Evolutionary conservation across 1,284 basidiomycete species (phyloP), one percentile per base, ranked within the genome.

Genomic region (Cutaneotrichosporon sp.): DNA sequence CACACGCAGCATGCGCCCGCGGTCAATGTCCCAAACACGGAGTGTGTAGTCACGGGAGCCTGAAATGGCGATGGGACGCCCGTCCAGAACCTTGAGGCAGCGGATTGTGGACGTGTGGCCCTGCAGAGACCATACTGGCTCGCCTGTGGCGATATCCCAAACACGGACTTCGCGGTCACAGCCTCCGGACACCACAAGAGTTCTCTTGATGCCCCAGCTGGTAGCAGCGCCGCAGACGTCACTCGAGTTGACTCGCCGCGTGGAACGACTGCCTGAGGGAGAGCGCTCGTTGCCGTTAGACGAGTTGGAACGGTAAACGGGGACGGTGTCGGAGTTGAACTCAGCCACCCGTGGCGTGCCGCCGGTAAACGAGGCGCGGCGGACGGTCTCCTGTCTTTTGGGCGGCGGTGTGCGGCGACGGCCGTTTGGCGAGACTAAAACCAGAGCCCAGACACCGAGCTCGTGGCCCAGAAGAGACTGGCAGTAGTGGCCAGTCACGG

Each of bases 41-140:
- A 97, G 69, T 1, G 89, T 91, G 20, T 81, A 79, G 64, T 97
- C 92, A 16, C 94, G 81, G 34, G 90, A 90, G 46, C 92, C 94
- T 0, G 90, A 88, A 20, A 97, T 83, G 2, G 90, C 90, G 44
- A 96, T 81, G 0, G 94, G 91, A 5, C 88, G 81, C 37, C 86
- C 85, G 65, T 93, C 86, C 35, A 97, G 76, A 14, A 93, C 87
- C 63, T 88, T 88, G 53, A 97, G 79, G 71, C 91, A 97, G 26
- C 94, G 84, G 52, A 97, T 87, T 0, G 93, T 97, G 0, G 90
- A 90, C 0, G 84, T 84, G 73, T 97, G 94, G 0, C 92, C 94
- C 5, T 79, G 78, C 16, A 98, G 79, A 8, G 84, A 78, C 68
- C 90, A 86, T 25, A 91, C 80, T 66, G 88, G 91, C 59, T 82